phyloP scores from a whole-genome alignment of 2,329 filamentous ascomycete genomes.

The Peltaster fructicola region DNA sequence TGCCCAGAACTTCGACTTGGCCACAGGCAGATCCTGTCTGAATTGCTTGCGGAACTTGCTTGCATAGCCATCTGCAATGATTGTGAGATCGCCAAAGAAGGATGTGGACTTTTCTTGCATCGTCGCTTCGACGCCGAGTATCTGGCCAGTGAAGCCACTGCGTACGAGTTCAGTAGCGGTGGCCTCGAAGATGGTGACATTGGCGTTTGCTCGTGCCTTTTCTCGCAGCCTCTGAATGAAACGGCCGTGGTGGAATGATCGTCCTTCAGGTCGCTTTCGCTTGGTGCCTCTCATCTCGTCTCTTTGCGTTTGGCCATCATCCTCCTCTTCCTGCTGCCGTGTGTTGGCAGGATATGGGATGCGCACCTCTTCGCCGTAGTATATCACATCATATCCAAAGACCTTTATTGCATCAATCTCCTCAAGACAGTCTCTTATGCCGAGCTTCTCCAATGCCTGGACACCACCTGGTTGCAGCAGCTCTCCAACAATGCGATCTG shows the following conservation, averaged over 20 bases:
- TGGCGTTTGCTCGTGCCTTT: constrained; percentile 55
- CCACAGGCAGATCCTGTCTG: constrained; percentile 46
- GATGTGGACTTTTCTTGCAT: constrained; percentile 48
- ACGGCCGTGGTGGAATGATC: constrained; percentile 82
- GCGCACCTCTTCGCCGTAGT: constrained; percentile 51
- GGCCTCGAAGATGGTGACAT: constrained; percentile 82
- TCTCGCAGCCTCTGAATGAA: constrained; percentile 71
- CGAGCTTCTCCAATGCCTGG: constrained; percentile 59
- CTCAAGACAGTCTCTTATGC: constrained; percentile 66
- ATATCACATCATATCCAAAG: constrained; percentile 75
- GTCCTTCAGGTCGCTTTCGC: constrained; percentile 46
- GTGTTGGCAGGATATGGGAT: constrained; percentile 63
- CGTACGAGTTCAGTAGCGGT: constrained; percentile 62
- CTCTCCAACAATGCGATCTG: constrained; percentile 90
- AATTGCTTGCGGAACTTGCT: constrained; percentile 79
- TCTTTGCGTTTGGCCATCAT: constrained; percentile 14
- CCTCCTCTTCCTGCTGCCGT: constrained; percentile 15
- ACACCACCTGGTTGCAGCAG: constrained; percentile 86
- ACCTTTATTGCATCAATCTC: constrained; percentile 73
- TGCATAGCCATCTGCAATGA: constrained; percentile 81
- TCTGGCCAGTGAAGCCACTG: constrained; percentile 47
- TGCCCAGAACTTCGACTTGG: constrained; percentile 80
- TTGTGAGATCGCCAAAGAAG: constrained; percentile 77
- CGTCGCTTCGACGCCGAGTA: constrained; percentile 65
- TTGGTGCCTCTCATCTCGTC: constrained; percentile 17